Evolutionary conservation across 2,329 filamentous ascomycete species (phyloP), one percentile per base, ranked within the genome.

Genomic region (Exophiala mesophila): DNA sequence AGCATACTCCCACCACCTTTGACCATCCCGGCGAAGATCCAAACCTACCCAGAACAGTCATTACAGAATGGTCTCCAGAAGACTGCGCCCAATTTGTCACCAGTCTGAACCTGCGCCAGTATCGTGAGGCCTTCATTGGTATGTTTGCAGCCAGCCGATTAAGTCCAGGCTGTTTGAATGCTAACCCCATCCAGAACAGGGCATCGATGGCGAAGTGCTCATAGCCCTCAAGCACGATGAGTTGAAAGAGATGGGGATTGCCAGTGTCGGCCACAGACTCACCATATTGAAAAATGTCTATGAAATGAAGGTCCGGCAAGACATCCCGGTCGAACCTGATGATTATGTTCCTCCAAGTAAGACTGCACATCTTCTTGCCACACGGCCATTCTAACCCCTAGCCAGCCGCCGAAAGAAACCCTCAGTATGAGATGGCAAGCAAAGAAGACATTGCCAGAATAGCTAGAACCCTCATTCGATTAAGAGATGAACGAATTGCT

Each of bases 281-380:
- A 94, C 88, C 16, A 94, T 98, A 44, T 75, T 98, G 45, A 97
- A 96, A 69, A 89, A 82, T 57, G 88, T 97, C 41, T 97, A 96
- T 68, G 89, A 97, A 60, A 83, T 92, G 59, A 98, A 98, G 70
- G 83, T 90, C 63, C 88, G 88, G 52, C 89, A 96, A 60, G 88
- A 94, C 57, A 79, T 97, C 47, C 84, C 87, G 12, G 78, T 96
- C 56, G 90, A 97, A 60, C 82, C 83, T 49, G 90, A 96, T 58
- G 87, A 97, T 64, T 98, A 96, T 63, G 77, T 96, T 38, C 92
- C 92, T 26, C 72, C 92, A 37, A 92, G 89, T 95, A 82, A 57
- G 35, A 15, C 6, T 26, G 6, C 6, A 12, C 23, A 26, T 6
- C 23, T 26, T 26, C 13, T n/a, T 23, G 18, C 34, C 20, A 12